Percentiles rank a stretch among this genome's conserved stretches.
Conservation (phyloP, 2,329 filamentous ascomycete species). For the Microdochium bolleyi region DNA sequence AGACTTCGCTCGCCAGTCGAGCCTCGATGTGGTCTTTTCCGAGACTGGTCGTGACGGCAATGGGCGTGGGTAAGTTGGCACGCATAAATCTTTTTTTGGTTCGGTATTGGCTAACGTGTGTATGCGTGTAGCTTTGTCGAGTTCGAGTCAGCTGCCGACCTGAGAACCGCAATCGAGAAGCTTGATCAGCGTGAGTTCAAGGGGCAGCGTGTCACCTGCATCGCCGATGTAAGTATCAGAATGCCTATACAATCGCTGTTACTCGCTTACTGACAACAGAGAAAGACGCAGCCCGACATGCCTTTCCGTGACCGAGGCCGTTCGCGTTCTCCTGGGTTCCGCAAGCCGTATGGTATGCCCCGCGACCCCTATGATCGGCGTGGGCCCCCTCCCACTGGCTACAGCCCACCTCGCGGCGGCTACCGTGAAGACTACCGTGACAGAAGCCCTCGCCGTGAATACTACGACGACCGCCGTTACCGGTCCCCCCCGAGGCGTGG, state of each 20-base stretch:
- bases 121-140: slow-evolving; percentile 83
- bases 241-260: neutral
- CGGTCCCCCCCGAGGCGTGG: slow-evolving; percentile 71
- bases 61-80: slow-evolving; percentile 78
- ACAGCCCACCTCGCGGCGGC: slow-evolving; percentile 66
- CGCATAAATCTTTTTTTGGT: too few relatives aligned
- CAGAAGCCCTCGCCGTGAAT: slow-evolving; percentile 76
- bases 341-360: slow-evolving; percentile 58
- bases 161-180: slow-evolving; percentile 89
- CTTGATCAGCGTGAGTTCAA: slow-evolving; percentile 92
- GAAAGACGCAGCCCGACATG: slow-evolving; percentile 71
- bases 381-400: slow-evolving; percentile 66
- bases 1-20: slow-evolving; percentile 96
- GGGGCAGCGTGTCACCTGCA: slow-evolving; percentile 75
- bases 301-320: slow-evolving; percentile 62
- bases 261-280: slow-evolving; percentile 9
- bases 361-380: slow-evolving; percentile 79
- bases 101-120: neutral
- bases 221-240: slow-evolving; percentile 65
- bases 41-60: slow-evolving; percentile 90
- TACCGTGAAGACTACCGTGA: slow-evolving; percentile 76
- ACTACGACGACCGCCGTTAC: slow-evolving; percentile 79
- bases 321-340: slow-evolving; percentile 65
- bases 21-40: slow-evolving; percentile 95
- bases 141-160: slow-evolving; percentile 85